Percentiles rank a stretch among this genome's conserved stretches.
phyloP scores from a whole-genome alignment of 202 grass and related monocot species.

The Eragrostis tef region DNA sequence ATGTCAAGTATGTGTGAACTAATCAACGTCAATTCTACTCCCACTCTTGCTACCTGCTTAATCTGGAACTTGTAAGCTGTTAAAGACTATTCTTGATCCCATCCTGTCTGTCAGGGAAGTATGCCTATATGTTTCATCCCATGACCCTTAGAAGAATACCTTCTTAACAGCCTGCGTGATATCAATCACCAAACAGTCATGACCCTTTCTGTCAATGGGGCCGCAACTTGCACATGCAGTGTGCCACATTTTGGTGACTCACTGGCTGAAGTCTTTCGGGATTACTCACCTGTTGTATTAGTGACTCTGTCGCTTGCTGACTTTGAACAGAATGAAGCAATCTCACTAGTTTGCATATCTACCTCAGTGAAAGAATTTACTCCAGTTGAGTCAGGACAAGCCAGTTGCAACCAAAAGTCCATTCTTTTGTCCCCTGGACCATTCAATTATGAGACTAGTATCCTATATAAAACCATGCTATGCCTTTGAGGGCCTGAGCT shows the following conservation, averaged over 20 bases:
- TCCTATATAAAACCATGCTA: constrained; percentile 64
- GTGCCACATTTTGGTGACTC: constrained; percentile 42
- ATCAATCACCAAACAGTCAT: constrained; percentile 26
- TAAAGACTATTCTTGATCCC: constrained; percentile 31
- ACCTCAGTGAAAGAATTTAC: constrained; percentile 67
- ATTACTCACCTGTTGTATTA: constrained; percentile 44
- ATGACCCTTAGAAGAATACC: constrained; percentile 30
- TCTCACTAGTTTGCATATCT: constrained; percentile 38
- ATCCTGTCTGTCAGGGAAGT: constrained; percentile 40
- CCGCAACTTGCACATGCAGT: constrained; percentile 54
- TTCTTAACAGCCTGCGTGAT: constrained; percentile 43
- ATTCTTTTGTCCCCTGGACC: constrained; percentile 73
- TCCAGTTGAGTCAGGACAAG: constrained; percentile 61
- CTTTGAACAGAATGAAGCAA: constrained; percentile 44
- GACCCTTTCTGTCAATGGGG: constrained; percentile 44
- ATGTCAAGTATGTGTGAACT: constrained; percentile 38
- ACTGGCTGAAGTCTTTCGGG: constrained; percentile 38
- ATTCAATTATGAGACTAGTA: constrained; percentile 58
- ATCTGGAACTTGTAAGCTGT: constrained; percentile 29
- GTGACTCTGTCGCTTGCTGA: constrained; percentile 38
- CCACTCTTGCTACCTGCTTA: constrained; percentile 30
- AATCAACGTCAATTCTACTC: constrained; percentile 37
- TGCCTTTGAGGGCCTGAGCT: constrained; percentile 51
- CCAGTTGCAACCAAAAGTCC: constrained; percentile 67
- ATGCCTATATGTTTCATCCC: constrained; percentile 21